These are phyloP conservation scores for Alternaria ventricosa DNA, from an alignment of 2,329 filamentous ascomycete species.

Conservation along the genomic window DNA sequence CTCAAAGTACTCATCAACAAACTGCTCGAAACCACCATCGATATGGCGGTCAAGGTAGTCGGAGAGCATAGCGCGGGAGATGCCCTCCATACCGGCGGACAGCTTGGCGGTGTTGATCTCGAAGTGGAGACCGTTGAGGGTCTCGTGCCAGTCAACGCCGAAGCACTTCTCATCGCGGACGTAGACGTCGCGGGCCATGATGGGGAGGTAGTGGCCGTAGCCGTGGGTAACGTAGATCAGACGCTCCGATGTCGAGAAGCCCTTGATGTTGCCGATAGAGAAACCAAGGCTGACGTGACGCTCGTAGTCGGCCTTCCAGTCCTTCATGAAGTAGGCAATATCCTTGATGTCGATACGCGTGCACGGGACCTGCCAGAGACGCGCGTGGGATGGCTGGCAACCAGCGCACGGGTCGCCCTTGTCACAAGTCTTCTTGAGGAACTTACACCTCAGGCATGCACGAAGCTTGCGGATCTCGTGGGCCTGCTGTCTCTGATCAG, in stretches of 20 bases:
- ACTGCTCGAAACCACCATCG: constrained; percentile 87
- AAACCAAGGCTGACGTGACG: constrained; percentile 86
- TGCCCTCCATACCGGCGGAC: constrained; percentile 86
- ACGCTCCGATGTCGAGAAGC: constrained; percentile 68
- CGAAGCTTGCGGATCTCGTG: constrained; percentile 95
- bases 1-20: constrained; percentile 95
- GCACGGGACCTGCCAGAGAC: constrained; percentile 96
- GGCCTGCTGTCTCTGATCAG: constrained; percentile 94
- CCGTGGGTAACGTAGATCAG: constrained; percentile 94
- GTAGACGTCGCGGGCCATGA: constrained; percentile 92
- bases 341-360: constrained; percentile 99
- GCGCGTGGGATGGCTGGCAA: constrained; percentile 93
- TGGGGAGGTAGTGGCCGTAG: constrained; percentile 89
- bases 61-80: constrained; percentile 79
- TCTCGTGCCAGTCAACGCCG: constrained; percentile 91
- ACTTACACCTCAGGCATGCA: constrained; percentile 95
- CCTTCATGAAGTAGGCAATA: constrained; percentile 98
- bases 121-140: constrained; percentile 76
- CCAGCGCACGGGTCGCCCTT: constrained; percentile 96
- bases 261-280: constrained; percentile 94
- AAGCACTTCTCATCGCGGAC: constrained; percentile 93
- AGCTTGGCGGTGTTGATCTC: constrained; percentile 87
- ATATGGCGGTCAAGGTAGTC: constrained; percentile 97
- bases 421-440: constrained; percentile 98
- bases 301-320: constrained; percentile 97